Percentiles rank a stretch among this genome's conserved stretches.
Evolutionary conservation across 2,329 filamentous ascomycete genomes (phyloP).

Genomic region (Paracorniculantispora psalliotae): DNA sequence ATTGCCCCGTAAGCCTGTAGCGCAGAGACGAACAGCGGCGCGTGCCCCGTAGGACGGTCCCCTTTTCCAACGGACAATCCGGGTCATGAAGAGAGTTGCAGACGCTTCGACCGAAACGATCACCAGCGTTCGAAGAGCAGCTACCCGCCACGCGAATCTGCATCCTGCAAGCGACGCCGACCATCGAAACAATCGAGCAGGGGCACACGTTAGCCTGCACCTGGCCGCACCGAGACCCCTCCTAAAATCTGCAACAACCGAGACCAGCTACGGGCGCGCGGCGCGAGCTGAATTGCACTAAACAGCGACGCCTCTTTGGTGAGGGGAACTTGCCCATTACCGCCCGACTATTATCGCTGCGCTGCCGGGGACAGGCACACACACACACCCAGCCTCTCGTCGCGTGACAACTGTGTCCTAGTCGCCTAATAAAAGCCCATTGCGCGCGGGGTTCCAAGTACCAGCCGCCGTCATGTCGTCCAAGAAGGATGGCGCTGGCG

Average conservation of each 20-base stretch:
- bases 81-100: background rate
- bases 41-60: background rate
- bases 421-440: background rate
- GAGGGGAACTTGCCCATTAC: background rate
- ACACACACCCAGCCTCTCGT: conserved; percentile 11
- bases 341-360: background rate
- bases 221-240: background rate
- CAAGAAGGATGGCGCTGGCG: conserved; percentile 61
- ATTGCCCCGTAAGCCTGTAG: background rate
- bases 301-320: background rate
- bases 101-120: background rate
- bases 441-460: conserved; percentile 12
- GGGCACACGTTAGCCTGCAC: background rate
- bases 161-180: background rate
- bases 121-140: background rate
- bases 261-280: background rate
- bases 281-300: conserved; percentile 5
- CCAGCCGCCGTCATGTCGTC: conserved; percentile 45
- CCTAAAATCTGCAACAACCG: background rate
- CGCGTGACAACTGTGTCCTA: conserved; percentile 15
- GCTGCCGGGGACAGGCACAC: background rate
- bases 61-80: conserved; percentile 5
- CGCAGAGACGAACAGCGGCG: background rate
- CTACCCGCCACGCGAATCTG: background rate
- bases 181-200: background rate